Percentiles rank a stretch among this genome's conserved stretches.
phyloP scores from a whole-genome alignment of 179 eudicot genomes.

The Spergularia azorica region DNA sequence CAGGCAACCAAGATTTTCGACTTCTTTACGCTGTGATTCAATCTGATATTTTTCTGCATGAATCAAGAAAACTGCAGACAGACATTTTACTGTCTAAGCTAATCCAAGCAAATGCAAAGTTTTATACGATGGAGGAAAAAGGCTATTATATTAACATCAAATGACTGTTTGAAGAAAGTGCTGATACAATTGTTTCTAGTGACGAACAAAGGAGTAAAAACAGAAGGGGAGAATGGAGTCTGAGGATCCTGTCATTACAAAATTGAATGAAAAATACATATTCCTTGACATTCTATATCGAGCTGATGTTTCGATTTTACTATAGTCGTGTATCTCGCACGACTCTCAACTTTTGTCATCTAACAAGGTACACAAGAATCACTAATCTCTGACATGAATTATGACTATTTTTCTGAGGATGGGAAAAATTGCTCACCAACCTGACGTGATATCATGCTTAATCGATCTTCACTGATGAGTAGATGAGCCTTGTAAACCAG shows the following conservation, averaged over 20 bases:
- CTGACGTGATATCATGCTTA: constrained; percentile 13
- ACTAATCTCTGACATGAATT: constrained; percentile 21
- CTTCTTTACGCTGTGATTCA: background rate
- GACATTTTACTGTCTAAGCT: background rate
- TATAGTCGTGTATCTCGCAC: constrained; percentile 23
- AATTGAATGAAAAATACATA: constrained; percentile 30
- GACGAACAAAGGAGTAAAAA: background rate
- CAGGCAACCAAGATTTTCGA: too few relatives aligned
- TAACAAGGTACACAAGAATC: constrained; percentile 30
- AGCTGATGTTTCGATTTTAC: constrained; percentile 20
- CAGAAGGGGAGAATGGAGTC: constrained; percentile 17
- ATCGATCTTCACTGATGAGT: constrained; percentile 62
- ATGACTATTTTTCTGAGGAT: constrained; percentile 1
- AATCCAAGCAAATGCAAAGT: background rate
- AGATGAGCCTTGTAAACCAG: constrained; percentile 50
- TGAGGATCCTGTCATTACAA: constrained; percentile 35
- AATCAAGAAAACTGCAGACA: background rate
- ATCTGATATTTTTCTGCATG: background rate
- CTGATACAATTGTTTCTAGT: background rate
- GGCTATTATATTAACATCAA: constrained; percentile 4
- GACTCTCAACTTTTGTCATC: constrained; percentile 17
- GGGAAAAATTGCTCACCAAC: constrained; percentile 22
- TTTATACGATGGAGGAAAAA: background rate
- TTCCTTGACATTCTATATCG: constrained; percentile 25
- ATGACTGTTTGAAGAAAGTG: background rate